phyloP scores from a whole-genome alignment of 306 rosid genomes.

The Styphnolobium japonicum region DNA sequence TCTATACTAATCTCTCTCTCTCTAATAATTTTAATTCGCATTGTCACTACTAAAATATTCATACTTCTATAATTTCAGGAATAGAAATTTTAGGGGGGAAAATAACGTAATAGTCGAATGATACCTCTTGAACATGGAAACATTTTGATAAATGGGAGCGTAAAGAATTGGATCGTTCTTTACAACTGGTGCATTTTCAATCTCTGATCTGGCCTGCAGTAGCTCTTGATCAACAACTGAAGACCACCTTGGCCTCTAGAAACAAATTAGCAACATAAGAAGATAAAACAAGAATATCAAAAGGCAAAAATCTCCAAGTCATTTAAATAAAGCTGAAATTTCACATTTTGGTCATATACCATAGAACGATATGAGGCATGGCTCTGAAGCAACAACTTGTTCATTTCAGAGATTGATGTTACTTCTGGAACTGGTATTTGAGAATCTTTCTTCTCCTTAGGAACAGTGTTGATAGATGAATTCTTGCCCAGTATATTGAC shows the following conservation, averaged over 20 bases:
- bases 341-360: conserved; percentile 41
- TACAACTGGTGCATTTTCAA: conserved; percentile 67
- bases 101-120: not conserved
- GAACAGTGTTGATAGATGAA: conserved; percentile 29
- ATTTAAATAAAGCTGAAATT: not conserved
- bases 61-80: not conserved
- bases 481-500: conserved; percentile 3
- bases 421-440: conserved; percentile 36
- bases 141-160: conserved; percentile 66
- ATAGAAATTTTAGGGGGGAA: not conserved
- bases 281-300: not conserved
- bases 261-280: conserved; percentile 6
- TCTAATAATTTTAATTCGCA: not conserved
- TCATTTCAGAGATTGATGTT: conserved; percentile 70
- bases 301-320: not conserved
- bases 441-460: conserved; percentile 28
- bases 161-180: conserved; percentile 59
- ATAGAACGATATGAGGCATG: conserved; percentile 41
- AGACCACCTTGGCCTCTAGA: conserved; percentile 70
- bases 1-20: not conserved
- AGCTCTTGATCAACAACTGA: conserved; percentile 63
- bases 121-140: conserved; percentile 78
- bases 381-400: conserved; percentile 53
- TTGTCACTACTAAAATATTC: not conserved
- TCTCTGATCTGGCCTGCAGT: conserved; percentile 48